Percentiles rank a stretch among this genome's conserved stretches.
phyloP scores from a whole-genome alignment of 2,329 filamentous ascomycete genomes.

The Penicillium sp. region DNA sequence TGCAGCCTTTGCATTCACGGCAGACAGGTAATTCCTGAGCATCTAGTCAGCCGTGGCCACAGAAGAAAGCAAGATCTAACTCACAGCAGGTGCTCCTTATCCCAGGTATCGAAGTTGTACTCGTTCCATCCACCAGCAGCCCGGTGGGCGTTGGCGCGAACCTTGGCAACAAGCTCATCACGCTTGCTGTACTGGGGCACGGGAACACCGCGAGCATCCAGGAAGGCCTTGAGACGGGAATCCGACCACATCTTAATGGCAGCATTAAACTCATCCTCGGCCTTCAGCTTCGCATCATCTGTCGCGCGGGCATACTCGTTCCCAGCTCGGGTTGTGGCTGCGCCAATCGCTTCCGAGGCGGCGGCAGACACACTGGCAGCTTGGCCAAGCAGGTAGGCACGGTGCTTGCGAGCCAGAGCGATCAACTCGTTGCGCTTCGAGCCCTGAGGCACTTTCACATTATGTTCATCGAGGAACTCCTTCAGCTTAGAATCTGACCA shows the following conservation, averaged over 20 bases:
- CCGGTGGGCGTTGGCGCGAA: slow-evolving; percentile 70
- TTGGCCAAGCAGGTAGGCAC: slow-evolving; percentile 56
- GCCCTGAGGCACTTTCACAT: slow-evolving; percentile 84
- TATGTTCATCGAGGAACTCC: slow-evolving; percentile 88
- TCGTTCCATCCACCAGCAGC: slow-evolving; percentile 64
- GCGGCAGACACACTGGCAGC: slow-evolving; percentile 53
- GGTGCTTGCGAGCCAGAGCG: slow-evolving; percentile 84
- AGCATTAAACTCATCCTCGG: slow-evolving; percentile 64
- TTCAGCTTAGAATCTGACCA: slow-evolving; percentile 92
- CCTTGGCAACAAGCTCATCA: slow-evolving; percentile 70
- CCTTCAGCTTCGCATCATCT: slow-evolving; percentile 61
- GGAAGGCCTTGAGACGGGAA: slow-evolving; percentile 71
- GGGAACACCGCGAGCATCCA: slow-evolving; percentile 72
- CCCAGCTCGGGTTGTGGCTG: slow-evolving; percentile 70
- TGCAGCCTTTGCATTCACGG: slow-evolving; percentile 53
- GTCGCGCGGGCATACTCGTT: slow-evolving; percentile 77
- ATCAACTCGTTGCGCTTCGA: slow-evolving; percentile 86
- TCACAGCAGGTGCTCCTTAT: slow-evolving; percentile 65
- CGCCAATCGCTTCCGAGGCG: slow-evolving; percentile 56
- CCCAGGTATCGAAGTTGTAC: slow-evolving; percentile 79
- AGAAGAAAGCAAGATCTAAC: slow-evolving; percentile 10
- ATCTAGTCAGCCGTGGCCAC: slow-evolving; percentile 35
- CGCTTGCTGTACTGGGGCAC: slow-evolving; percentile 69
- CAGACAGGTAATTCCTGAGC: slow-evolving; percentile 49
- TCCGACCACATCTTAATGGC: slow-evolving; percentile 67